Conservation (phyloP, 2,329 filamentous ascomycete genomes). For the Xylaria arbuscula region DNA sequence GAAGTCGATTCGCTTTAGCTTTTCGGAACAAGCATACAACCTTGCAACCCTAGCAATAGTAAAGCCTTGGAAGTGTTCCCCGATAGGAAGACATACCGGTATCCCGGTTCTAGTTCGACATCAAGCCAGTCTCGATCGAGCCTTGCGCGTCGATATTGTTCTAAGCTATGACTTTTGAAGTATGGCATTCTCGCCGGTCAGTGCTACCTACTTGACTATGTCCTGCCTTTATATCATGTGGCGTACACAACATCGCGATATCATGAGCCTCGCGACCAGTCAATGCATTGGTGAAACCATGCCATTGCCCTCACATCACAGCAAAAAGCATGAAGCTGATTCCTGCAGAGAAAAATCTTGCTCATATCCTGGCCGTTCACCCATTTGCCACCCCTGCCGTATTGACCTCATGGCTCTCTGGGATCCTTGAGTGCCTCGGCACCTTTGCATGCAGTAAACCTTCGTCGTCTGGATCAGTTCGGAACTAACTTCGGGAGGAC, state of each 20-base stretch:
- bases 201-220: not conserved
- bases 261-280: slow-evolving; percentile 7
- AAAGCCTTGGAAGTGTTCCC: slow-evolving; percentile 4
- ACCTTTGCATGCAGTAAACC: slow-evolving; percentile 28
- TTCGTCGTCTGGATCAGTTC: slow-evolving; percentile 6
- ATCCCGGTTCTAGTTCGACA: slow-evolving; percentile 1
- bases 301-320: not conserved
- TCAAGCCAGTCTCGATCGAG: slow-evolving; percentile 6
- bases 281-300: slow-evolving; percentile 7
- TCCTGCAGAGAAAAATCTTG: not conserved
- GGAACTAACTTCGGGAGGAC: not conserved
- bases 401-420: slow-evolving; percentile 1
- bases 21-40: slow-evolving; percentile 13
- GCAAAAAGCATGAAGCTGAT: not conserved
- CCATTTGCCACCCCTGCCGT: not conserved
- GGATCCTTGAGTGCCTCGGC: not conserved
- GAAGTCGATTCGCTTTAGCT: slow-evolving; percentile 16
- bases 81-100: not conserved
- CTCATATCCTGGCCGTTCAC: slow-evolving; percentile 13
- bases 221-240: not conserved
- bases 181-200: not conserved
- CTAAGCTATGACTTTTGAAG: slow-evolving; percentile 4
- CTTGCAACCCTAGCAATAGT: slow-evolving; percentile 6
- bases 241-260: not conserved
- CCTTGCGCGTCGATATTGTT: not conserved